Base-by-base conservation (phyloP, 768 basidiomycete species). In the Clitopilus passeckerianus region DNA sequence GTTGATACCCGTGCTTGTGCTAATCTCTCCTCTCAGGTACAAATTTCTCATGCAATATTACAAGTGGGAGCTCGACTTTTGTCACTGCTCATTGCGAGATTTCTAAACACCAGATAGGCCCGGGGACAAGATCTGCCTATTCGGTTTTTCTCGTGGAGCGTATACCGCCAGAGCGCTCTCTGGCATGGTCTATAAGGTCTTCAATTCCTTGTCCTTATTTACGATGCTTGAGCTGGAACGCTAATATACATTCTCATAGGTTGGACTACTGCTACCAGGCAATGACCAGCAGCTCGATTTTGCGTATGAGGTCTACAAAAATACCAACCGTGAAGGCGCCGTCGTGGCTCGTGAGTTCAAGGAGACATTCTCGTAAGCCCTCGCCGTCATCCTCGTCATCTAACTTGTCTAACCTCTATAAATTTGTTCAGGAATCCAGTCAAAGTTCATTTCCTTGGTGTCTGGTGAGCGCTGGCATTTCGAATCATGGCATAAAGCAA, bases 121-220 rank as follows among this genome's bases (percentile, higher is more conserved):
- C 0, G 59, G 59, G 6, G 59, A 60, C 24, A 57, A 57, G 33
- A 60, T 60, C 10, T 57, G 54, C 34, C 34, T 60, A 34, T 57
- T 60, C 18, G 62, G 77, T 4, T 78, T 78, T 59, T 75, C 74
- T 14, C 62, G 76, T 46, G 75, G 76, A 12, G 71, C 72, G n/a
- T 74, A 72, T 63, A 71, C 72, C 2, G 72, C 73, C 2, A 63
- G 75, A 24, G 70, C 70, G 15, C 65, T 71, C 16, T 70, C 71
- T 1, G 73, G 70, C 6, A 73, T 74, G 73, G 58, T 73, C 0
- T 63, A 72, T 59, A 68, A 71, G 53, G 68, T 71, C 7, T 15
- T 7, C 34, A n/a, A n/a, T n/a, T n/a, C n/a, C n/a, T n/a, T n/a
- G n/a, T n/a, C n/a, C n/a, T n/a, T n/a, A n/a, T n/a, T n/a, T n/a